A percentile compares a stretch with the other conserved stretches of the same genome.
These are phyloP conservation scores for Cadophora malorum DNA, from an alignment of 2,329 filamentous ascomycete genomes.

Conservation along the genomic window DNA sequence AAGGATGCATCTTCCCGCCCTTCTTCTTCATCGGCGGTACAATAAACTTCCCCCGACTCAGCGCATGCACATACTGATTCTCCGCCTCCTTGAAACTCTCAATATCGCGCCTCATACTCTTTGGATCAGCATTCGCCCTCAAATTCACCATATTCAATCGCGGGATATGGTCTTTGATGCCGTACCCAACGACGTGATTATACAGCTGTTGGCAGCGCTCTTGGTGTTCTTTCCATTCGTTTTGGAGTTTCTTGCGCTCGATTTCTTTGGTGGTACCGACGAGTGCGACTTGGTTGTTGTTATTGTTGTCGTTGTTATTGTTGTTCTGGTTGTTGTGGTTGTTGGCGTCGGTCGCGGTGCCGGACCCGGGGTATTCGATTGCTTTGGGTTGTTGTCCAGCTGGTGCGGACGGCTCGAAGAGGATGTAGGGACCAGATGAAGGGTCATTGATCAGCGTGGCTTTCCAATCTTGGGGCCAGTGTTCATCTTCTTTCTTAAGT, in stretches of 20 bases:
- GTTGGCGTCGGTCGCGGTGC: background rate
- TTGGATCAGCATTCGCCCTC: background rate
- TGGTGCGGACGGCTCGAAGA: background rate
- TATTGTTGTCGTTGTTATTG: background rate
- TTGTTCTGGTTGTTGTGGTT: background rate
- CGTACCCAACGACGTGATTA: constrained; percentile 4
- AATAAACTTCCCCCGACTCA: background rate
- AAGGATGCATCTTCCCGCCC: constrained; percentile 12
- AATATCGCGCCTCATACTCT: constrained; percentile 9
- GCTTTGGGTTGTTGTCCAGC: background rate
- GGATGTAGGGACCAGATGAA: background rate
- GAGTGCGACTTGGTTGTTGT: background rate
- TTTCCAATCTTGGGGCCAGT: constrained; percentile 4
- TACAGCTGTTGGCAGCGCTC: constrained; percentile 14
- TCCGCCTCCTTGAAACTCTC: constrained; percentile 9
- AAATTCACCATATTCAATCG: background rate
- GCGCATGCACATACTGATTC: constrained; percentile 11
- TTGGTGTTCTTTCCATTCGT: constrained; percentile 2
- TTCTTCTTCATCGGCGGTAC: constrained; percentile 4
- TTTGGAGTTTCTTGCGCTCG: constrained; percentile 6
- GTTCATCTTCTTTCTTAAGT: background rate
- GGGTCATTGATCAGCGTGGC: constrained; percentile 5
- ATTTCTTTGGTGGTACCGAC: background rate
- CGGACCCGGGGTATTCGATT: background rate
- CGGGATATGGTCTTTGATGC: constrained; percentile 16